Evolutionary conservation across 495 filamentous ascomycete species (phyloP).

Genomic region (Lindgomyces ingoldianus): DNA sequence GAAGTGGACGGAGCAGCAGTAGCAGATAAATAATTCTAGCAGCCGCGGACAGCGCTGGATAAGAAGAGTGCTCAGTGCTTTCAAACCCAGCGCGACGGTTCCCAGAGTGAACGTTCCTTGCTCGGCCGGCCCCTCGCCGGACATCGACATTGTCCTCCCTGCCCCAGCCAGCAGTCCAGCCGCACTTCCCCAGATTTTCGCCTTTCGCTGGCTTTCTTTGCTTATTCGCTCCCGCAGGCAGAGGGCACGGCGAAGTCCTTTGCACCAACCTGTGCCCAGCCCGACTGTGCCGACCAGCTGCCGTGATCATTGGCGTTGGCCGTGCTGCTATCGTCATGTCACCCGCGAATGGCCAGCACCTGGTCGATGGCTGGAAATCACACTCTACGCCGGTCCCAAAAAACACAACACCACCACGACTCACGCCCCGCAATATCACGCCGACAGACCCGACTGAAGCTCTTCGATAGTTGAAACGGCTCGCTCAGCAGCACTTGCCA

Average conservation of each 20-base stretch:
- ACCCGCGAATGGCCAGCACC: neutral
- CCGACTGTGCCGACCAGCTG: neutral
- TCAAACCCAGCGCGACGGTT: neutral
- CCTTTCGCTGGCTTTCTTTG: slow-evolving; percentile 16
- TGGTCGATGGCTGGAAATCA: neutral
- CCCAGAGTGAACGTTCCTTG: neutral
- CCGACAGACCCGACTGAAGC: no score
- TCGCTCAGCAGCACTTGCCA: no score
- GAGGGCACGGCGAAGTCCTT: neutral
- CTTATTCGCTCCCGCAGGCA: slow-evolving; percentile 38
- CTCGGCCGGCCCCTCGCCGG: neutral
- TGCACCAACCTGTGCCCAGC: neutral
- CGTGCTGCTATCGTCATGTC: neutral
- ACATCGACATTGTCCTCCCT: neutral
- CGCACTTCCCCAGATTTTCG: slow-evolving; percentile 37
- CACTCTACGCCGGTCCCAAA: neutral
- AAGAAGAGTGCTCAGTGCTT: neutral
- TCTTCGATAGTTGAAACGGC: no score
- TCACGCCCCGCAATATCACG: neutral
- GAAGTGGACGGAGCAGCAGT: no score
- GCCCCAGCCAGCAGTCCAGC: slow-evolving; percentile 5
- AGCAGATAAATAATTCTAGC: neutral
- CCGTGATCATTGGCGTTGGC: no score
- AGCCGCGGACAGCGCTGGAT: slow-evolving; percentile 24
- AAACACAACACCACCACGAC: neutral